Percentiles rank a stretch among this genome's conserved stretches.
Conservation (phyloP, 345 rosid species). For the Zanthoxylum bungeanum region DNA sequence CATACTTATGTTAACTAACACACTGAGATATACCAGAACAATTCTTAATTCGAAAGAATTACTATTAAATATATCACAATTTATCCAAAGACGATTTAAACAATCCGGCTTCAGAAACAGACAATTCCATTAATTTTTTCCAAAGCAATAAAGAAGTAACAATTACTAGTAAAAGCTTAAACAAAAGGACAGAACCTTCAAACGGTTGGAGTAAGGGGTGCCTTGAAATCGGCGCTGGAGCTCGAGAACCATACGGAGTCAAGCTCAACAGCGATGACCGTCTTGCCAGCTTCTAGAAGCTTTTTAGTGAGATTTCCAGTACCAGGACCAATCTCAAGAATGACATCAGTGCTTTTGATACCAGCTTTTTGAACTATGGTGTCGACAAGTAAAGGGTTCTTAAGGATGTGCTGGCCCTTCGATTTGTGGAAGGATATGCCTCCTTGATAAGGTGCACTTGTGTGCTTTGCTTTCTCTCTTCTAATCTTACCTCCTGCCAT, state of each 20-base stretch:
- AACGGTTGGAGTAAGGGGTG: conserved; percentile 51
- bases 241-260: conserved; percentile 96
- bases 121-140: background rate
- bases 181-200: conserved; percentile 38
- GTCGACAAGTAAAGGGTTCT: conserved; percentile 81
- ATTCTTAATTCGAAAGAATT: background rate
- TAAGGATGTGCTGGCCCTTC: conserved; percentile 87
- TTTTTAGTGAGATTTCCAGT: conserved; percentile 92
- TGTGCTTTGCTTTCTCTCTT: conserved; percentile 60
- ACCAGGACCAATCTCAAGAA: conserved; percentile 92
- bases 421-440: conserved; percentile 89
- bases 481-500: conserved; percentile 89
- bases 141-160: no score
- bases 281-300: conserved; percentile 84
- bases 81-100: background rate
- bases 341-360: conserved; percentile 71
- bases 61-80: background rate
- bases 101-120: background rate
- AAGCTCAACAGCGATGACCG: conserved; percentile 79
- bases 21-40: background rate
- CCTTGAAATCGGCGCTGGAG: conserved; percentile 90
- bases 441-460: conserved; percentile 67
- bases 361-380: conserved; percentile 83
- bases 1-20: background rate
- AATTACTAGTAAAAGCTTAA: no score